Evolutionary conservation across 2,329 filamentous ascomycete genomes (phyloP).

Genomic region (Talaromyces sp.): DNA sequence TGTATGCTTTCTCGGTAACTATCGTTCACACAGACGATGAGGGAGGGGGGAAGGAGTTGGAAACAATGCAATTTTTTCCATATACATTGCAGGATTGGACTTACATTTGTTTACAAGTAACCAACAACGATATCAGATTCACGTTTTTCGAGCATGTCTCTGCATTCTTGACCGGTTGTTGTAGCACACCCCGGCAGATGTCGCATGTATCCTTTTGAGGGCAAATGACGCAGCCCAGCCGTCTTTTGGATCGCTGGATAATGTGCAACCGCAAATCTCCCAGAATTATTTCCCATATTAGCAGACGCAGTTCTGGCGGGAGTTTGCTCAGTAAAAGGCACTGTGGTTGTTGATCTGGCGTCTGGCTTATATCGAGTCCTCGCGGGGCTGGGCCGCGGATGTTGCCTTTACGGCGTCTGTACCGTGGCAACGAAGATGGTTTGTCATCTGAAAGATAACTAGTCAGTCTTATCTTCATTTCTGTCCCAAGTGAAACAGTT

Average conservation of each 20-base stretch:
- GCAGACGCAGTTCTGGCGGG: slow-evolving; percentile 32
- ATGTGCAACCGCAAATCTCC: slow-evolving; percentile 32
- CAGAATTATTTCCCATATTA: slow-evolving; percentile 34
- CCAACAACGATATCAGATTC: slow-evolving; percentile 26
- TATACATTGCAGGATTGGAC: background rate
- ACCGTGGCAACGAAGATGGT: slow-evolving; percentile 15
- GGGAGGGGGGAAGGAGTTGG: background rate
- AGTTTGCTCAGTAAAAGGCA: slow-evolving; percentile 28
- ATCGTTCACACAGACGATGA: background rate
- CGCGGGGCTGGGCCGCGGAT: slow-evolving; percentile 10
- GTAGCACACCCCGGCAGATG: slow-evolving; percentile 29
- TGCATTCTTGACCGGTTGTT: slow-evolving; percentile 25
- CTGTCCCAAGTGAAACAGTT: background rate
- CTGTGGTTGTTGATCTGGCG: slow-evolving; percentile 21
- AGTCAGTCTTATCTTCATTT: background rate
- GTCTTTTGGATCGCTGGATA: slow-evolving; percentile 28
- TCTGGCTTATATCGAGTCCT: slow-evolving; percentile 15
- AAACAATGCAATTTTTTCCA: too few species aligned
- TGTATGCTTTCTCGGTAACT: slow-evolving; percentile 34
- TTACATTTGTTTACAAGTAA: slow-evolving; percentile 35
- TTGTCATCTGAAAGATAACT: slow-evolving; percentile 16
- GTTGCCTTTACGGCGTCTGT: slow-evolving; percentile 16
- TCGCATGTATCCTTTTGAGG: slow-evolving; percentile 27
- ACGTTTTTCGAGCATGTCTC: slow-evolving; percentile 2
- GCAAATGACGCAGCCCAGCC: slow-evolving; percentile 32